phyloP scores from a whole-genome alignment of 148 eudicot species.

The Fallopia convolvulus region DNA sequence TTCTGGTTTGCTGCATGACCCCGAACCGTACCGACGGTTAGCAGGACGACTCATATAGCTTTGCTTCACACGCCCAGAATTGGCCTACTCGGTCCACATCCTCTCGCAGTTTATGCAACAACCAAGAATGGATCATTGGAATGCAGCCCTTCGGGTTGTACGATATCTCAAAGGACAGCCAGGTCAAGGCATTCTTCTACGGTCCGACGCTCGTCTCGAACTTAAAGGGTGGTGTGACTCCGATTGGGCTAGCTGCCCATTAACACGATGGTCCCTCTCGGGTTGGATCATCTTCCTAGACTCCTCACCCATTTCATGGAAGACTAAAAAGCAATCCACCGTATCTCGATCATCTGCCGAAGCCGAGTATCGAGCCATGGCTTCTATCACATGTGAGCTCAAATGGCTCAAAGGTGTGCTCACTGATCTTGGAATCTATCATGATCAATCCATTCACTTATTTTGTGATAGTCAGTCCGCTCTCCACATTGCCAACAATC shows the following conservation, averaged over 20 bases:
- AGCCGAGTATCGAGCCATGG: conserved; percentile 8
- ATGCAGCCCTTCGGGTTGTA: background rate
- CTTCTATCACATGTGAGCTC: background rate
- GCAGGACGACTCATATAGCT: background rate
- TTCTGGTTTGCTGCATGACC: too few relatives aligned
- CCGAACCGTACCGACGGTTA: too few relatives aligned
- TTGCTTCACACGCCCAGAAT: background rate
- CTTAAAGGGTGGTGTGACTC: background rate
- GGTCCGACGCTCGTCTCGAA: background rate
- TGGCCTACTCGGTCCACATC: background rate
- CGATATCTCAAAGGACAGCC: background rate
- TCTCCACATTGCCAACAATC: background rate
- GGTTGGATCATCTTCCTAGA: too few relatives aligned
- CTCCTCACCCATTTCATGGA: background rate
- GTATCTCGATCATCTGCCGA: background rate
- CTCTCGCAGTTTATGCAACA: background rate
- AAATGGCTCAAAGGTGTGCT: background rate
- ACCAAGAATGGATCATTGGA: background rate
- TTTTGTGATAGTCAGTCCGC: background rate
- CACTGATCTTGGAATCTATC: background rate
- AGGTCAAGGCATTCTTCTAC: background rate
- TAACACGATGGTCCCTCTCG: too few relatives aligned
- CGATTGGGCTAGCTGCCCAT: too few relatives aligned
- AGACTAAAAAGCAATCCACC: background rate
- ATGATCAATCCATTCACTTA: background rate